Percentiles rank a stretch among this genome's conserved stretches.
phyloP scores from a whole-genome alignment of 169 alveolate species.

The Babesia gibsoni region DNA sequence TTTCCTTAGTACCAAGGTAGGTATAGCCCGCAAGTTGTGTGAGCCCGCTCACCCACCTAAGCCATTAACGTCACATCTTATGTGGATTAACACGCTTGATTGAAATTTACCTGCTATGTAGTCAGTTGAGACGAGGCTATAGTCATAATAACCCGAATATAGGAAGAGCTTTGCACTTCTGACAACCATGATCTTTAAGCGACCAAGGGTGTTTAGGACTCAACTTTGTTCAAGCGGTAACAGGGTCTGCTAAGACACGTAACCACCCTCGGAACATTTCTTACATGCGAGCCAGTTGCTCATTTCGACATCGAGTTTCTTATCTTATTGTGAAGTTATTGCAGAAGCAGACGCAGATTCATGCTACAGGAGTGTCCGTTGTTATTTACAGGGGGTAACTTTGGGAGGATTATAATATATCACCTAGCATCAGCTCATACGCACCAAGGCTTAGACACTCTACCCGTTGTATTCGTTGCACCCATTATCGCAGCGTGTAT shows the following conservation, averaged over 20 bases:
- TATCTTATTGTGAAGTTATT: background rate
- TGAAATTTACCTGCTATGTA: background rate
- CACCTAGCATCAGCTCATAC: slow-evolving; percentile 39
- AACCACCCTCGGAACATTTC: no score
- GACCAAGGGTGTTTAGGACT: no score
- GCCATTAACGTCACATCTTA: background rate
- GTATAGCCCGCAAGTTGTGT: background rate
- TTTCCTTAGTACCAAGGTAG: background rate
- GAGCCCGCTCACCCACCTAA: no score
- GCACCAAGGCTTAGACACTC: slow-evolving; percentile 38
- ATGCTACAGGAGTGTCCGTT: background rate
- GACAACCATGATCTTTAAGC: background rate
- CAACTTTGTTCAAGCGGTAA: no score
- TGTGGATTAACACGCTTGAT: slow-evolving; percentile 17
- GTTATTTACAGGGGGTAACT: background rate
- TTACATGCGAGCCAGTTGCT: no score
- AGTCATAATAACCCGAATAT: no score
- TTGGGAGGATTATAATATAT: slow-evolving; percentile 1
- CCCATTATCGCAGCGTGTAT: background rate
- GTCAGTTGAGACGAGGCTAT: background rate
- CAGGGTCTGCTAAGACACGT: no score
- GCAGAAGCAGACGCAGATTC: slow-evolving; percentile 1
- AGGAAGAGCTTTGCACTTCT: no score
- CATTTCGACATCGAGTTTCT: background rate
- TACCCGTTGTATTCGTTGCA: slow-evolving; percentile 13